Evolutionary conservation across 768 basidiomycete species (phyloP).

Genomic region (Dentipellis fragilis): DNA sequence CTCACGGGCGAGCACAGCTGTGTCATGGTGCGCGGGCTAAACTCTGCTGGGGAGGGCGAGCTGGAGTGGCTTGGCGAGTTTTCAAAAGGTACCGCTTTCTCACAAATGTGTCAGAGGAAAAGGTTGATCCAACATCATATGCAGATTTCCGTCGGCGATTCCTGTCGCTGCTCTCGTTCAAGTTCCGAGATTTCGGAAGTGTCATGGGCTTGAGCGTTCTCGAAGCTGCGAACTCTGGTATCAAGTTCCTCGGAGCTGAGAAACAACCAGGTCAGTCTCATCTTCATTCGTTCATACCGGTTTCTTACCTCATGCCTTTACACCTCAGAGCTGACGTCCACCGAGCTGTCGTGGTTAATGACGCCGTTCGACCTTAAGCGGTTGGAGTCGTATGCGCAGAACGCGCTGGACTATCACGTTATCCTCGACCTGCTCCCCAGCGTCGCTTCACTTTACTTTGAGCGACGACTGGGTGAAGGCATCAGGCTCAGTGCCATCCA

Average conservation of each 20-base stretch:
- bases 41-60: constrained; percentile 49
- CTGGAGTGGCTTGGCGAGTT: constrained; percentile 86
- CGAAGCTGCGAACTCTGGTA: constrained; percentile 66
- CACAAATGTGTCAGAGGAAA: neutral
- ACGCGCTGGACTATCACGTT: constrained; percentile 94
- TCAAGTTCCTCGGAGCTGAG: constrained; percentile 35
- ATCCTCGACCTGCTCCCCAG: constrained; percentile 85
- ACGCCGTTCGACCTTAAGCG: constrained; percentile 95
- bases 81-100: constrained; percentile 49
- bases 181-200: constrained; percentile 89
- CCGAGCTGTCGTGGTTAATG: constrained; percentile 53
- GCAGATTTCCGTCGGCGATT: constrained; percentile 90
- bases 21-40: constrained; percentile 86
- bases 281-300: neutral
- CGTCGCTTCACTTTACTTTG: constrained; percentile 78
- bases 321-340: constrained; percentile 33
- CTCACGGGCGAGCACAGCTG: constrained; percentile 95
- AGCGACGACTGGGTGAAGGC: constrained; percentile 55
- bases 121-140: neutral
- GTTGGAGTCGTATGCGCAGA: constrained; percentile 90
- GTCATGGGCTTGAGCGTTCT: constrained; percentile 81
- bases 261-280: constrained; percentile 26
- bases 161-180: constrained; percentile 81
- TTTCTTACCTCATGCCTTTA: constrained; percentile 15
- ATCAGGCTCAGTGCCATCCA: constrained; percentile 78